Evolutionary conservation across 192 early-diverging fungal genomes (phyloP).

Genomic region (Backusella westeae): DNA sequence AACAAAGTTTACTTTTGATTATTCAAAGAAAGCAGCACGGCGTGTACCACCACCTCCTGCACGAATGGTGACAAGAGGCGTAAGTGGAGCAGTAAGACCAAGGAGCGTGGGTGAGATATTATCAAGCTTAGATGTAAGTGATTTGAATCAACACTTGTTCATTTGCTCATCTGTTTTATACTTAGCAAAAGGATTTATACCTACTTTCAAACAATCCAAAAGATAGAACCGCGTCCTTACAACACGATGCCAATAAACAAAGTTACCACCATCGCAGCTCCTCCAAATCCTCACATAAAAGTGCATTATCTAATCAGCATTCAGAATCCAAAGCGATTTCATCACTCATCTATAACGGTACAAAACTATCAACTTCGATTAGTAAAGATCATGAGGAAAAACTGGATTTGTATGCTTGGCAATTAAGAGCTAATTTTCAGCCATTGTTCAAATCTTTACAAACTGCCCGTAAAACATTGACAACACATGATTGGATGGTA

Average conservation of each 20-base stretch:
- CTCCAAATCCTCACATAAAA: background rate
- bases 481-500: conserved; percentile 78
- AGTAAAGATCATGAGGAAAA: conserved; percentile 13
- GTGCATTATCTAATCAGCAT: background rate
- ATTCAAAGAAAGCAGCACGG: conserved; percentile 41
- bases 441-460: conserved; percentile 63
- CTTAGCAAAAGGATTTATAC: conserved; percentile 1
- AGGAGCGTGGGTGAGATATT: conserved; percentile 59
- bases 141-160: background rate
- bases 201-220: conserved; percentile 2
- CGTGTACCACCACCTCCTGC: conserved; percentile 49
- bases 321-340: background rate
- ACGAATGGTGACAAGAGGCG: conserved; percentile 57
- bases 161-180: background rate
- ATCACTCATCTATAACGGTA: conserved; percentile 27
- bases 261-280: background rate
- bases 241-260: background rate
- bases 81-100: conserved; percentile 56
- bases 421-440: conserved; percentile 31
- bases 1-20: conserved; percentile 21
- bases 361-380: conserved; percentile 7
- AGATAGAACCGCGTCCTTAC: background rate
- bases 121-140: conserved; percentile 31
- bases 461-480: conserved; percentile 63
- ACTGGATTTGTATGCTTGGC: conserved; percentile 37